Conservation (phyloP, 2,329 filamentous ascomycete species). For the Talaromyces sp. region DNA sequence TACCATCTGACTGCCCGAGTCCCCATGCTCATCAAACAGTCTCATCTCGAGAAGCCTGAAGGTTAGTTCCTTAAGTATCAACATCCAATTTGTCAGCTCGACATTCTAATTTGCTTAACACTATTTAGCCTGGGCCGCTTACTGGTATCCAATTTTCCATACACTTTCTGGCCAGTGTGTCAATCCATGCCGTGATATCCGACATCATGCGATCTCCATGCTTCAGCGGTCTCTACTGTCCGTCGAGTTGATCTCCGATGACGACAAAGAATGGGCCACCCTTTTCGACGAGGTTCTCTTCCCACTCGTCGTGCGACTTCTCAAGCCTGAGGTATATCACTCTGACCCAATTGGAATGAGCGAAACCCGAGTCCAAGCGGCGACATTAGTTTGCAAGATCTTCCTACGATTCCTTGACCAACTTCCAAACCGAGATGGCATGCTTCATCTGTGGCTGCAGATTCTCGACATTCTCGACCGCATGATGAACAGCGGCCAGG, state of each 20-base stretch:
- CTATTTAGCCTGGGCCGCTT: conserved; percentile 82
- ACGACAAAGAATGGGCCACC: conserved; percentile 89
- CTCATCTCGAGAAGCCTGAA: conserved; percentile 84
- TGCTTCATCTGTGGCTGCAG: conserved; percentile 88
- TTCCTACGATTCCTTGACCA: conserved; percentile 91
- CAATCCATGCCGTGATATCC: conserved; percentile 90
- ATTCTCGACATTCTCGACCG: conserved; percentile 95
- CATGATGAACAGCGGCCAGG: conserved; percentile 92
- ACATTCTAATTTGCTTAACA: conserved; percentile 11
- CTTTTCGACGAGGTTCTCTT: conserved; percentile 95
- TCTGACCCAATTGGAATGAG: conserved; percentile 91
- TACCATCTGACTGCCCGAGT: conserved; percentile 81
- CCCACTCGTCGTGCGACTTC: conserved; percentile 79
- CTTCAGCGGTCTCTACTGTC: conserved; percentile 85
- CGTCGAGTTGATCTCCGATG: conserved; percentile 76
- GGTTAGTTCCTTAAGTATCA: conserved; percentile 51
- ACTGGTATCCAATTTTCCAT: conserved; percentile 94
- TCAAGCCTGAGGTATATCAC: conserved; percentile 94
- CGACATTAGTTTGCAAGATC: conserved; percentile 89
- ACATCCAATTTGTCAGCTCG: too few relatives aligned
- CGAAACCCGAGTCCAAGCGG: conserved; percentile 88
- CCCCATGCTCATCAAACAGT: conserved; percentile 85
- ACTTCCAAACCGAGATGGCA: conserved; percentile 80
- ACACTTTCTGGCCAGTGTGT: conserved; percentile 87
- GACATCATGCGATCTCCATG: conserved; percentile 82